These are phyloP conservation scores for Rhododendron simsii DNA, from an alignment of 148 eudicot genomes.

Conservation along the genomic window DNA sequence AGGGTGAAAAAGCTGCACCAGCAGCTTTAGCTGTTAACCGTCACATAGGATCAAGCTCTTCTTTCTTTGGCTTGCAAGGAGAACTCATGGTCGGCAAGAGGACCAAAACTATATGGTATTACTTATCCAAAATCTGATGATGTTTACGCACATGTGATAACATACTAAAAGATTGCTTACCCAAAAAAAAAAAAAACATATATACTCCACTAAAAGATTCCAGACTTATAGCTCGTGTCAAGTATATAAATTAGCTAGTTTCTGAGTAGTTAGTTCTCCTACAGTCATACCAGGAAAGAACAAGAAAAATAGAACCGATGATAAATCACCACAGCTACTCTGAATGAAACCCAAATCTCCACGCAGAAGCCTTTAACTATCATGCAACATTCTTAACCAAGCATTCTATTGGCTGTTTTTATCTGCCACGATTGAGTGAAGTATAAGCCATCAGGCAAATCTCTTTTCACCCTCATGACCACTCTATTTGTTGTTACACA, in stretches of 20 bases:
- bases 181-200: too few species aligned
- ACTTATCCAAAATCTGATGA: background rate
- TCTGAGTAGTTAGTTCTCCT: background rate
- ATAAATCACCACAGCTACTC: background rate
- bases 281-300: background rate
- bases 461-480: background rate
- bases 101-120: background rate
- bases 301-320: background rate
- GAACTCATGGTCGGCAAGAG: background rate
- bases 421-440: background rate
- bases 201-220: background rate
- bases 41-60: background rate
- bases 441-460: background rate
- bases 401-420: background rate
- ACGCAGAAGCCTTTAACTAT: background rate
- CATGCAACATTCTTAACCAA: background rate
- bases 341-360: background rate
- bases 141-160: background rate
- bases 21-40: background rate
- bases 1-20: background rate
- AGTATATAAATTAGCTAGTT: background rate
- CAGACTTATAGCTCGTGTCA: background rate
- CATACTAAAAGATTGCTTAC: background rate
- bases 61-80: background rate
- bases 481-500: background rate